Evolutionary conservation across 106 monocot genomes (phyloP), one percentile per base, ranked within the genome.

Genomic region (Dioscorea zingiberensis): DNA sequence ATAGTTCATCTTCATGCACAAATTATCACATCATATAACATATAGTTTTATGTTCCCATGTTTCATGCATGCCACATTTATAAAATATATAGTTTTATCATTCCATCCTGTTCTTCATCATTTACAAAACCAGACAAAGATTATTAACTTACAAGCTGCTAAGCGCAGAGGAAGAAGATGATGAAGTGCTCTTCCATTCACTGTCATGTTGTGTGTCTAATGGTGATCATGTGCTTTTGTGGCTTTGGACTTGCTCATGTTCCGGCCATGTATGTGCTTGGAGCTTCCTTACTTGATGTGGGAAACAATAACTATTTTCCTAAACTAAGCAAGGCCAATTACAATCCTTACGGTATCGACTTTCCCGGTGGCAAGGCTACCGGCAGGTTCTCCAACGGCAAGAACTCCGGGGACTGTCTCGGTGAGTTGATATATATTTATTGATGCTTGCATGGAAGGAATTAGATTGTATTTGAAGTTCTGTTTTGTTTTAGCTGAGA

Each of bases 351-450:
- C 22, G 87, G 85, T 8, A 59, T 87, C 19, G 88, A 88, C 60
- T 88, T 62, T 28, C 69, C 72, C 1, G 84, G 81, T 22, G 45
- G 72, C 44, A 78, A 70, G 65, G 68, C 84, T 29, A 88, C 88
- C 12, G 88, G 88, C 14, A 67, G 88, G 59, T 88, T 77, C 54
- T 73, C 83, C 77, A 87, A 87, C 44, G 87, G 83, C 83, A 71
- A 71, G 63, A 87, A 77, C 74, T 25, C 70, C 23, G 71, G 74
- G 15, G 88, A 88, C 58, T 88, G 74, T 57, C 65, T 88, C 7
- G 82, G 86, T 51, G 15, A 13, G 10, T 38, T 8, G 7, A 18
- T 51, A 18, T 51, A 4, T 16, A 13, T n/a, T n/a, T n/a, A n/a
- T n/a, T n/a, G n/a, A n/a, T n/a, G n/a, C n/a, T n/a, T n/a, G n/a